phyloP scores from a whole-genome alignment of 2,329 filamentous ascomycete species.

The Lecanicillium sp. region DNA sequence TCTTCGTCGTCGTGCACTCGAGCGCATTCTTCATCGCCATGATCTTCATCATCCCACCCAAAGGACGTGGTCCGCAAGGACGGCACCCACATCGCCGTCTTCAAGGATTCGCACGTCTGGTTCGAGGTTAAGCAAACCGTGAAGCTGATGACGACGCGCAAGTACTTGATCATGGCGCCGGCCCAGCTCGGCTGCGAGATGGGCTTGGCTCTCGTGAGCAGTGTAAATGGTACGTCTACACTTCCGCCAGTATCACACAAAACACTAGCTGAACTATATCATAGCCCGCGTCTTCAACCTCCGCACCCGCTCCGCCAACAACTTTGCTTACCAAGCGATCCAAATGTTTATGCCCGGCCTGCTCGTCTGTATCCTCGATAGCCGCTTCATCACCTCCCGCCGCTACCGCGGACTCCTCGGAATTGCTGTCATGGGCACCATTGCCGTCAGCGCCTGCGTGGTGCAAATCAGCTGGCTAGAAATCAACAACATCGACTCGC shows the following conservation, averaged over 20 bases:
- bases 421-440: slow-evolving; percentile 1
- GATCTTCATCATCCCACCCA: slow-evolving; percentile 3
- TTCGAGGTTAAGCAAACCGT: slow-evolving; percentile 4
- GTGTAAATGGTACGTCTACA: slow-evolving; percentile 2
- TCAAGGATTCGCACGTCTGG: not conserved
- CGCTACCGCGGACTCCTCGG: slow-evolving; percentile 3
- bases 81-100: slow-evolving; percentile 1
- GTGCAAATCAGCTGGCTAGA: slow-evolving; percentile 3
- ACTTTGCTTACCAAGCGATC: slow-evolving; percentile 3
- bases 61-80: slow-evolving; percentile 4
- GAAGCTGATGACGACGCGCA: slow-evolving; percentile 4
- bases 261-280: not conserved
- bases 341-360: slow-evolving; percentile 4
- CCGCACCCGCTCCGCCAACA: slow-evolving; percentile 2
- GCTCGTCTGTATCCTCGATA: slow-evolving; percentile 5
- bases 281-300: slow-evolving; percentile 1
- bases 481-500: not conserved
- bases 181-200: slow-evolving; percentile 7
- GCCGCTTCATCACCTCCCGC: not conserved
- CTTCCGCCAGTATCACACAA: no score
- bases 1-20: slow-evolving; percentile 8
- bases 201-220: slow-evolving; percentile 3
- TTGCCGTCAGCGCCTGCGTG: slow-evolving; percentile 3
- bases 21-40: slow-evolving; percentile 4
- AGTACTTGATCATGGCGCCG: slow-evolving; percentile 5